Base-by-base conservation (phyloP, 2,329 filamentous ascomycete species). In the Fusarium metavorans region DNA sequence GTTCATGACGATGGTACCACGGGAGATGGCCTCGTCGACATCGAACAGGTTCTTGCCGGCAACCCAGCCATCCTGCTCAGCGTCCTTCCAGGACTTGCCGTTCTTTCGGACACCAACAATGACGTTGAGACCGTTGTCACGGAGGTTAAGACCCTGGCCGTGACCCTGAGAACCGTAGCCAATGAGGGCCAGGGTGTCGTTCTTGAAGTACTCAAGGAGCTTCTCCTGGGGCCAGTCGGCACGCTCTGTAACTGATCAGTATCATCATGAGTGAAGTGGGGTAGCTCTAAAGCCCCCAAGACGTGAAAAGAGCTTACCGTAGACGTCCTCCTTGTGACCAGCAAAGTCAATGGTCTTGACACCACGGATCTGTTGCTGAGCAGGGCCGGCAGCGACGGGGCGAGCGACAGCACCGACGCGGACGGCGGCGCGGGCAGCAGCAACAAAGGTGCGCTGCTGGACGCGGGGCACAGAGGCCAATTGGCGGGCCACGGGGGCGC, bases 261-360 rank as follows among this genome's bases (percentile, higher is more conserved):
- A 67, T 66, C 27, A 59, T 64, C 30, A 43, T 13, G 13, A 9
- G 39, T 14, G 27, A 18, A 39, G 32, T 30, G 16, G 16, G 48
- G 27, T 20, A 52, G 48, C 48, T 52, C 27, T 30, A 5, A 30
- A 50, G 45, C 34, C 54, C 20, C 35, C 56, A 18, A 13, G 56
- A 41, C 16, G 56, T 58, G 48, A 27, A 27, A 41, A 41, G 6
- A 37, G 70, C 90, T 81, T 86, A 97, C 95, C 95, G 84, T 94
- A 98, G 84, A 99, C 97, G 78, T 92, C 91, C 91, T 99, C 97
- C 89, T 97, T 96, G 84, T 90, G 90, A 82, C 95, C 97, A 79
- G 97, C 97, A 86, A 99, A 99, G 92, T 98, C 95, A 86, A 99
- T 96, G 80, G 96, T 98, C 94, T 99, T 98, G 83, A 98, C 87